phyloP scores from a whole-genome alignment of 2,329 filamentous ascomycete genomes.

The Aspergillus brasiliensis region DNA sequence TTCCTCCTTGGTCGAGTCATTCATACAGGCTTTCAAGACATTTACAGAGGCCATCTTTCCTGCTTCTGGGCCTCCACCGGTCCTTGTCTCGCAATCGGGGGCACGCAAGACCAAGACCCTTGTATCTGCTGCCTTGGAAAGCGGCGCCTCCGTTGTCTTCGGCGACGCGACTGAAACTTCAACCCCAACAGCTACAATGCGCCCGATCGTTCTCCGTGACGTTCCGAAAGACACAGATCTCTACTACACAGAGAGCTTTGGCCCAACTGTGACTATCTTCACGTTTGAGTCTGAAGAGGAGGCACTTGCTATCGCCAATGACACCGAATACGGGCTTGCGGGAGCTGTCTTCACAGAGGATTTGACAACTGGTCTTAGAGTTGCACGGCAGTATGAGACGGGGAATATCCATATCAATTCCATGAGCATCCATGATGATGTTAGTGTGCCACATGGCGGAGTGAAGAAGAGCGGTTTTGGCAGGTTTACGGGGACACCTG shows the following conservation, averaged over 20 bases:
- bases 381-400: neutral
- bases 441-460: neutral
- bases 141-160: no score
- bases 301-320: conserved; percentile 42
- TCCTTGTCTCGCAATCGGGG: no score
- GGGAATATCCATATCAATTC: neutral
- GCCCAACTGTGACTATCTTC: conserved; percentile 68
- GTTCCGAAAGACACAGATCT: no score
- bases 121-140: no score
- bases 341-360: conserved; percentile 50
- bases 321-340: conserved; percentile 43
- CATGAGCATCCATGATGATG: neutral
- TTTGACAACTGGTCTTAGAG: neutral
- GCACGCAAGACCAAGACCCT: no score
- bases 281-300: conserved; percentile 48
- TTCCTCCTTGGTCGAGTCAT: no score
- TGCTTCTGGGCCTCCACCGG: no score
- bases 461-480: neutral
- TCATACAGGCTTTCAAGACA: no score
- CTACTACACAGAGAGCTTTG: conserved; percentile 75
- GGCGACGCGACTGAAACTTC: no score
- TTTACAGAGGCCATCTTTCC: no score
- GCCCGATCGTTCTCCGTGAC: no score
- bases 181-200: no score
- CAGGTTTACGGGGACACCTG: neutral